Conservation (phyloP, 2,329 filamentous ascomycete genomes). For the Dothistroma septosporum region DNA sequence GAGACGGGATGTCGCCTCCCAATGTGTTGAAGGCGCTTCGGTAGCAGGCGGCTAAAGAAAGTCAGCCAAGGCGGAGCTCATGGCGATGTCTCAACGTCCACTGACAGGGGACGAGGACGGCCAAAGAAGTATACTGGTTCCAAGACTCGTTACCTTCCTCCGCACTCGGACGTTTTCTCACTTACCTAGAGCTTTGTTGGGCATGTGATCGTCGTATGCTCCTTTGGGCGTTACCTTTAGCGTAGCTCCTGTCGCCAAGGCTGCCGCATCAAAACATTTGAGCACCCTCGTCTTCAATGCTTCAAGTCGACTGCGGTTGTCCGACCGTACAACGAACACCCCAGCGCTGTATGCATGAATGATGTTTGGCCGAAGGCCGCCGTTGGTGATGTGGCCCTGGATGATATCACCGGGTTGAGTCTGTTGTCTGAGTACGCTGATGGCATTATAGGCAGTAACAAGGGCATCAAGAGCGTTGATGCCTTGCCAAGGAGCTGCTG, state of each 20-base stretch:
- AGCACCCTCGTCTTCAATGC: conserved; percentile 33
- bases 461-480: conserved; percentile 37
- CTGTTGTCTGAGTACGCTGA: conserved; percentile 39
- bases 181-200: conserved; percentile 47
- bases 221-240: conserved; percentile 43
- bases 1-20: conserved; percentile 35
- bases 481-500: conserved; percentile 30
- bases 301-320: conserved; percentile 28
- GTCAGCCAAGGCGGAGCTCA: background rate
- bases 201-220: conserved; percentile 54
- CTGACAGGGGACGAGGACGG: background rate
- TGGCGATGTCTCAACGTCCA: background rate
- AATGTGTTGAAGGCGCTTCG: conserved; percentile 31
- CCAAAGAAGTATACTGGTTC: background rate
- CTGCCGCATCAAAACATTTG: conserved; percentile 47
- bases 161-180: conserved; percentile 13
- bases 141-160: background rate
- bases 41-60: background rate
- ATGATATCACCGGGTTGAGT: conserved; percentile 40
- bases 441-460: conserved; percentile 32
- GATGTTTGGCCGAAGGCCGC: conserved; percentile 35
- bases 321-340: conserved; percentile 37
- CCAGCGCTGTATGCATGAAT: conserved; percentile 40
- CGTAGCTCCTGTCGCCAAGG: conserved; percentile 48
- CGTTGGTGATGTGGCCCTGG: conserved; percentile 31